Evolutionary conservation across 2,329 filamentous ascomycete genomes (phyloP).

Genomic region (Fusarium guadeloupense): DNA sequence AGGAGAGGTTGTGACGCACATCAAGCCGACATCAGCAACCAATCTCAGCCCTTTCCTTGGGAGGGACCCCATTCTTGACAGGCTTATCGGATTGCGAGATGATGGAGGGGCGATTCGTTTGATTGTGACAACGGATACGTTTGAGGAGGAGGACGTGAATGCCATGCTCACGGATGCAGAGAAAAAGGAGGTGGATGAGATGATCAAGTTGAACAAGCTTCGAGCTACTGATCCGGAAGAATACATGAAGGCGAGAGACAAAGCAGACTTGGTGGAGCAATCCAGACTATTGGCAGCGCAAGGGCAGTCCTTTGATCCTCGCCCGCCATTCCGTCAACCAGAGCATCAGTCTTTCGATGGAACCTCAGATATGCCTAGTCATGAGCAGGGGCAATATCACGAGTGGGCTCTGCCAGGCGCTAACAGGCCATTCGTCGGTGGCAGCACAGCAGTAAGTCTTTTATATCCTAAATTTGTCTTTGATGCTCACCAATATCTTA

Average conservation of each 20-base stretch:
- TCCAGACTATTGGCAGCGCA: slow-evolving; percentile 3
- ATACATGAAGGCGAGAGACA: slow-evolving; percentile 39
- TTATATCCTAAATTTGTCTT: background rate
- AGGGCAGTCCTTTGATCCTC: background rate
- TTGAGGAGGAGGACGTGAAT: slow-evolving; percentile 73
- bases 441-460: slow-evolving; percentile 7
- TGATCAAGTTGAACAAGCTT: slow-evolving; percentile 48
- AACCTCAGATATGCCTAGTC: slow-evolving; percentile 17
- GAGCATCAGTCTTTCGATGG: slow-evolving; percentile 23
- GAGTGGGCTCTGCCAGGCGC: background rate
- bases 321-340: background rate
- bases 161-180: slow-evolving; percentile 68
- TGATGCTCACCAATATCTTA: slow-evolving; percentile 7
- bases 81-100: slow-evolving; percentile 52
- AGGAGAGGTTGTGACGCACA: slow-evolving; percentile 66
- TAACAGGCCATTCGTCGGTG: background rate
- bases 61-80: slow-evolving; percentile 70
- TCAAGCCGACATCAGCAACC: slow-evolving; percentile 60
- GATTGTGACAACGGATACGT: slow-evolving; percentile 76
- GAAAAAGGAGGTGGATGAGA: slow-evolving; percentile 59
- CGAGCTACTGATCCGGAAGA: slow-evolving; percentile 47
- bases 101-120: slow-evolving; percentile 56
- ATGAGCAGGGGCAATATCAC: background rate
- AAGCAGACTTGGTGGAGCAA: slow-evolving; percentile 14
- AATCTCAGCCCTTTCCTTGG: slow-evolving; percentile 64